Percentiles rank a stretch among this genome's conserved stretches.
Evolutionary conservation across 345 rosid genomes (phyloP).

Genomic region (Eucalyptus curtisii): DNA sequence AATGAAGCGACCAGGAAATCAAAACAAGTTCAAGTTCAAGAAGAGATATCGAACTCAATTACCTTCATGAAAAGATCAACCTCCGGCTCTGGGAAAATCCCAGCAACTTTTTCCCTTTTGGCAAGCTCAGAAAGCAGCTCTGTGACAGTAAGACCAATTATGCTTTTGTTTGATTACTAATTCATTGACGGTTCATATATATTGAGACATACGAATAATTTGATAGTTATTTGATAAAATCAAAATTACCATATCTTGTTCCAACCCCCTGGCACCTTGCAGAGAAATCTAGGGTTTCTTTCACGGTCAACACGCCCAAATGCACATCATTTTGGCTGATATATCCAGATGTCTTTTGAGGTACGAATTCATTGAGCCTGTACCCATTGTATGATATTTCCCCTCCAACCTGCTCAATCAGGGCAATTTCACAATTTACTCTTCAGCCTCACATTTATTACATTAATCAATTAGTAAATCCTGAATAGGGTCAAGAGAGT

Average conservation of each 20-base stretch:
- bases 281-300: slow-evolving; percentile 88
- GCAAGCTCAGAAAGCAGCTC: slow-evolving; percentile 70
- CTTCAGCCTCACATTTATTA: not conserved
- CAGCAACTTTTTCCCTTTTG: slow-evolving; percentile 65
- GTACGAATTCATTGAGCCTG: slow-evolving; percentile 49
- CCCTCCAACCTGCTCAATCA: slow-evolving; percentile 44
- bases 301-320: slow-evolving; percentile 77
- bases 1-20: not conserved
- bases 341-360: slow-evolving; percentile 81
- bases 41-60: not conserved
- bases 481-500: not conserved
- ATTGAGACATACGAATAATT: not conserved
- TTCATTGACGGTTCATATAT: not conserved
- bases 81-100: slow-evolving; percentile 76
- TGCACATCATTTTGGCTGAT: slow-evolving; percentile 93
- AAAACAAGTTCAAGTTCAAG: not conserved
- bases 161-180: not conserved
- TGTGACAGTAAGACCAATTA: not conserved
- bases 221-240: not conserved
- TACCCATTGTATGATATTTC: slow-evolving; percentile 68
- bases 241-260: slow-evolving; percentile 55
- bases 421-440: not conserved
- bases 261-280: slow-evolving; percentile 95
- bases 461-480: too few relatives aligned
- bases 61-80: slow-evolving; percentile 92